Percentiles rank a stretch among this genome's conserved stretches.
Conservation (phyloP, 75 land plant species). For the Isoetes taiwanensis region DNA sequence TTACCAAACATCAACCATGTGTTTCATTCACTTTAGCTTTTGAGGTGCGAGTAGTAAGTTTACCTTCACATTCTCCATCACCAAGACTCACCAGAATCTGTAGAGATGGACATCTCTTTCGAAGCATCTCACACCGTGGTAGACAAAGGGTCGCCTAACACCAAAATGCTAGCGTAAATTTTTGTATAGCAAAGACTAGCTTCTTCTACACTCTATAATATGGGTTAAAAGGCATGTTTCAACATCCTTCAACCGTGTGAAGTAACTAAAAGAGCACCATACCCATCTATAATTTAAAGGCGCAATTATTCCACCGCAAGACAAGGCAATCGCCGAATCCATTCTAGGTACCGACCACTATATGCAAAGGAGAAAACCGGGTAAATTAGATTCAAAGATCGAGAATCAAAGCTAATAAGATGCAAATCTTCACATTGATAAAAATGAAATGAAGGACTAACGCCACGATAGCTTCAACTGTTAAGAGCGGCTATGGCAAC, state of each 20-base stretch:
- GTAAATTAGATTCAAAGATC: too few species aligned
- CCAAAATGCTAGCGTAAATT: conserved; percentile 41
- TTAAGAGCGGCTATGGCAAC: conserved; percentile 80
- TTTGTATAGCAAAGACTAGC: conserved; percentile 37
- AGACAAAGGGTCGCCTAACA: conserved; percentile 40
- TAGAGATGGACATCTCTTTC: conserved; percentile 21
- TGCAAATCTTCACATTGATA: too few species aligned
- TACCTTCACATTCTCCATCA: background rate
- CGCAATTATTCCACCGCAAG: too few species aligned
- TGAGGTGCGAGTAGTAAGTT: background rate
- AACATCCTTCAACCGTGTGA: too few species aligned
- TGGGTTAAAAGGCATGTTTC: too few species aligned
- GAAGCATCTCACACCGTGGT: conserved; percentile 27
- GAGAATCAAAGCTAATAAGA: too few species aligned
- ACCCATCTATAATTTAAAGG: too few species aligned
- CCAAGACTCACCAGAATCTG: conserved; percentile 35
- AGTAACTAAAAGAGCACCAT: too few species aligned
- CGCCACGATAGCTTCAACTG: conserved; percentile 47
- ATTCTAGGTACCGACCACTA: too few species aligned
- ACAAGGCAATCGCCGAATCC: background rate
- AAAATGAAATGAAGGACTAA: too few species aligned
- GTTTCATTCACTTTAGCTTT: background rate
- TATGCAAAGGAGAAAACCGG: too few species aligned
- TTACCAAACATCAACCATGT: too few species aligned
- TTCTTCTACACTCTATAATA: conserved; percentile 79